Base-by-base conservation (phyloP, 129 eudicot genomes). In the Saposhnikovia divaricata region DNA sequence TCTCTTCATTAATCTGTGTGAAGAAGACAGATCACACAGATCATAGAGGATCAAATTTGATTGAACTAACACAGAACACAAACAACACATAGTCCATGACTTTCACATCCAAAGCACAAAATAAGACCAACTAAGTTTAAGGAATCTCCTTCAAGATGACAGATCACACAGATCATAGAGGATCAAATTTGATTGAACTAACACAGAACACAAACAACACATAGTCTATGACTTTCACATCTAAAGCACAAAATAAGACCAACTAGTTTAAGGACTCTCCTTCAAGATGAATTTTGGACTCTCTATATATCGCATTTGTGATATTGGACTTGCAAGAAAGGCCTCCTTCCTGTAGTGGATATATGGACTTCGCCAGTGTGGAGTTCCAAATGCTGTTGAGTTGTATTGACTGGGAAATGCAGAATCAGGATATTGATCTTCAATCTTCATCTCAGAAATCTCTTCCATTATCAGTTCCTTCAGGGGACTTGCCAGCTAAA, bases 401-500 rank as follows among this genome's bases (percentile, higher is more conserved):
- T 68, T 68, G 42, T 68, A 31, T 12, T 28, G 43, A 68, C 43
- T 31, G 73, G 85, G 79, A 77, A 86, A 55, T 31, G 82, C 85
- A 6, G 78, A 27, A 13, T 43, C 55, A 61, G 50, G 57, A 77
- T 46, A 16, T 44, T 38, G 65, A 43, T 74, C 85, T 57, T 80
- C 81, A 46, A 72, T 34, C 40, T 70, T 77, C 43, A 59, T 79
- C 50, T 77, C 82, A 1, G 82, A 76, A 19, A 86, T 80, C 79
- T 77, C 85, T 55, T 83, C 85, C 77, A 80, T 63, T 65, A 80
- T 63, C 77, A 61, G n/a, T 40, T 78, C 50, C 83, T 43, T 72
- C 73, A 40, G 6, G 28, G 81, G 71, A 46, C 70, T 61, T 70
- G 61, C 73, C 18, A 44, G 72, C 80, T 77, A 73, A 40, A 77